Conservation (phyloP, 768 basidiomycete species). For the Dioszegia hungarica region DNA sequence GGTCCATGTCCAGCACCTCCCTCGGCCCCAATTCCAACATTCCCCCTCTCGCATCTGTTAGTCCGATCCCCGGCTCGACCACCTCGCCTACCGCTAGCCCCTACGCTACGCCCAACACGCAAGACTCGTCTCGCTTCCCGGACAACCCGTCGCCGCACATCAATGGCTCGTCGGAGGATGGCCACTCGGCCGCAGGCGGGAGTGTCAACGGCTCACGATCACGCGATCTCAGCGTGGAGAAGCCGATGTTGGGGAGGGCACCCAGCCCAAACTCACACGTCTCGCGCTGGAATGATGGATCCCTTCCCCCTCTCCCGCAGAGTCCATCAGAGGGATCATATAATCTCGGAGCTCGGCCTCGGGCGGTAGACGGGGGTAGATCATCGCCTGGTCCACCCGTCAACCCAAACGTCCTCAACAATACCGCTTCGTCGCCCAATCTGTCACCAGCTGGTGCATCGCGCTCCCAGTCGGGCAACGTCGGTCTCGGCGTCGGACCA, state of each 20-base stretch:
- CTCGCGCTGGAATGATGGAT: neutral
- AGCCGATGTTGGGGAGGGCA: neutral
- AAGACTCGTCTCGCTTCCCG: constrained; percentile 19
- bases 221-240: constrained; percentile 21
- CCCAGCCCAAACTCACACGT: neutral
- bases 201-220: neutral
- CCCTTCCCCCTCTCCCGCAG: constrained; percentile 2
- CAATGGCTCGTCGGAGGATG: constrained; percentile 5
- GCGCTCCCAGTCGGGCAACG: neutral
- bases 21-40: constrained; percentile 14
- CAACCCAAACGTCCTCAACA: neutral
- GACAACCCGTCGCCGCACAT: constrained; percentile 8
- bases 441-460: neutral
- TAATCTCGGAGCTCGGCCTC: neutral
- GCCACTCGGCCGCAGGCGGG: neutral
- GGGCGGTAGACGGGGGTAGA: neutral
- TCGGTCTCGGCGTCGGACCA: constrained; percentile 45
- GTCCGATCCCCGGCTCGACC: constrained; percentile 2
- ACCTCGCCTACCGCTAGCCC: constrained; percentile 29
- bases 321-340: constrained; percentile 4
- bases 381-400: constrained; percentile 4
- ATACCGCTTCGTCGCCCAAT: constrained; percentile 4
- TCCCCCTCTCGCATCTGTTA: constrained; percentile 11
- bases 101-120: constrained; percentile 20
- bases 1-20: neutral